Evolutionary conservation across 2,329 filamentous ascomycete species (phyloP).

Genomic region (Neofusicoccum umdonicola): DNA sequence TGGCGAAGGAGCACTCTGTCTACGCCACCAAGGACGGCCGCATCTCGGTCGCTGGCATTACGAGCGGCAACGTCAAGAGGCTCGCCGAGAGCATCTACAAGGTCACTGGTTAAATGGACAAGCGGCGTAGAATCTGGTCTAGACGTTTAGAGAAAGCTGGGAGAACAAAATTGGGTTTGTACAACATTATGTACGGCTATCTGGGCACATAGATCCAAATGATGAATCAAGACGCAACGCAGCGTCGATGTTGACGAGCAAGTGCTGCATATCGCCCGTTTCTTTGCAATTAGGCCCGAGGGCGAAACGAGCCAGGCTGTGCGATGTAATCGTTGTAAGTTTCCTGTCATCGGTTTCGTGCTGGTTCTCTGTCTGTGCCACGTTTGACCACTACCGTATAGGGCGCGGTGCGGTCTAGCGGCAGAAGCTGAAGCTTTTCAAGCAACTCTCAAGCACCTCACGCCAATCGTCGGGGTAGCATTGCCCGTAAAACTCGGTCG

Average conservation of each 20-base stretch:
- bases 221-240: background rate
- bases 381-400: no score
- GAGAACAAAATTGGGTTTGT: constrained; percentile 6
- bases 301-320: no score
- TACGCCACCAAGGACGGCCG: constrained; percentile 93
- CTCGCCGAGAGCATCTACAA: constrained; percentile 83
- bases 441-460: no score
- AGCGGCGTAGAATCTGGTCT: background rate
- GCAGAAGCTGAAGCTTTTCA: no score
- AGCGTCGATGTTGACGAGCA: background rate
- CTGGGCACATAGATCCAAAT: constrained; percentile 3
- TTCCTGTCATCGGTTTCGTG: no score
- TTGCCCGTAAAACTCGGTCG: no score
- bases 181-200: constrained; percentile 13
- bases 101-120: constrained; percentile 61
- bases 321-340: no score
- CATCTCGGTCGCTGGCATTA: constrained; percentile 84
- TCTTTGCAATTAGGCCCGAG: no score
- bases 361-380: no score
- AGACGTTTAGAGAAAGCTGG: background rate
- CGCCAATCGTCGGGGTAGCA: no score
- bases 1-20: constrained; percentile 94
- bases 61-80: constrained; percentile 72
- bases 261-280: no score
- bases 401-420: no score